phyloP scores from a whole-genome alignment of 2,329 filamentous ascomycete genomes.

The Claviceps spartinae region DNA sequence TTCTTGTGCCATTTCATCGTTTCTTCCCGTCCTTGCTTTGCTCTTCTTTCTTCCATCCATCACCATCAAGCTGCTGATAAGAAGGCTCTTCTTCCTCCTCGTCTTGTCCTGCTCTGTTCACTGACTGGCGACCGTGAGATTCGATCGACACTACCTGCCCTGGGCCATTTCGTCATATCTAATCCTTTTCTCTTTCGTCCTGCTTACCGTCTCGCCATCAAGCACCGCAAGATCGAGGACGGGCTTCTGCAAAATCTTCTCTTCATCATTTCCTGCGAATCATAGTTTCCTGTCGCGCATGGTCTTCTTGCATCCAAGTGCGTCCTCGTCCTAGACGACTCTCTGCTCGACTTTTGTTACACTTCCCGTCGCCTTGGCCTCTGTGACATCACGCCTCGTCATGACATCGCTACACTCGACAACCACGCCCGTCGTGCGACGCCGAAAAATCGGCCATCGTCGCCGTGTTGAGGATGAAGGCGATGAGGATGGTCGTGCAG shows the following conservation, averaged over 20 bases:
- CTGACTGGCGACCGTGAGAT: background rate
- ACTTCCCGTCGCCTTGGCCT: slow-evolving; percentile 4
- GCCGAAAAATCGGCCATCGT: slow-evolving; percentile 54
- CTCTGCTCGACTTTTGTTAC: slow-evolving; percentile 17
- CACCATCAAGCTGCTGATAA: slow-evolving; percentile 1
- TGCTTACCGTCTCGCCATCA: slow-evolving; percentile 2
- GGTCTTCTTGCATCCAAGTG: slow-evolving; percentile 14
- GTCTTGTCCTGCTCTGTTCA: background rate
- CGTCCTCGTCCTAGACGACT: slow-evolving; percentile 13
- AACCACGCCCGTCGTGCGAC: slow-evolving; percentile 32
- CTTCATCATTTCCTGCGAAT: slow-evolving; percentile 4
- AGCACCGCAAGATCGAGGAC: slow-evolving; percentile 10
- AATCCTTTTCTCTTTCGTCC: slow-evolving; percentile 5
- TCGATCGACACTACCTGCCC: background rate
- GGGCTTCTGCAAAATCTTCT: slow-evolving; percentile 1
- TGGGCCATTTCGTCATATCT: background rate
- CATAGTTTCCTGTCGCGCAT: slow-evolving; percentile 12
- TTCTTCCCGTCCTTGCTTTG: background rate
- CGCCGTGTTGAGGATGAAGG: slow-evolving; percentile 58
- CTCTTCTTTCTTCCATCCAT: background rate
- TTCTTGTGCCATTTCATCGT: slow-evolving; percentile 1
- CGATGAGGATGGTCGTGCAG: slow-evolving; percentile 49
- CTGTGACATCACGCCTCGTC: slow-evolving; percentile 1
- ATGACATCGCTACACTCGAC: slow-evolving; percentile 6
- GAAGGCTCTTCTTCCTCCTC: background rate